Evolutionary conservation across 768 basidiomycete species (phyloP).

Genomic region (Panus rudis): DNA sequence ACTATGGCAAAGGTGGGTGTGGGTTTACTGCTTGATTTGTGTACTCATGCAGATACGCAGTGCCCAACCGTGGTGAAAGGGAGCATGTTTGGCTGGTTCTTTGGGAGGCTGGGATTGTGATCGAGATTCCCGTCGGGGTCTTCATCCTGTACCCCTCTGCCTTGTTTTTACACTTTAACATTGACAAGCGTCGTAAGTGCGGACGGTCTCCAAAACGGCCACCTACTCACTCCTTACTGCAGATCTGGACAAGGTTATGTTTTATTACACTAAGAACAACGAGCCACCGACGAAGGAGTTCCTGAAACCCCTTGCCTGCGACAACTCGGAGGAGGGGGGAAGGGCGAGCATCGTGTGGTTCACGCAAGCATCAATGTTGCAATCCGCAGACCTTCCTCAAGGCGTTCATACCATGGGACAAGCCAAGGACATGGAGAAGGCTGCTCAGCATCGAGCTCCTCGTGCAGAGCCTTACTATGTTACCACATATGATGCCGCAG

Average conservation of each 20-base stretch:
- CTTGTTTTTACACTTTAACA: conserved; percentile 28
- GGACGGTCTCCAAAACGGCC: not conserved
- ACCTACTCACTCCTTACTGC: not conserved
- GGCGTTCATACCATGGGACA: not conserved
- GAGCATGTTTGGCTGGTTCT: conserved; percentile 27
- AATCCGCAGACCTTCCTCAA: not conserved
- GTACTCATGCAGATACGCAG: conserved; percentile 12
- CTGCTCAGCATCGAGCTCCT: not conserved
- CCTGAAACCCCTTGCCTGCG: not conserved
- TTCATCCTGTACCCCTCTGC: conserved; percentile 26
- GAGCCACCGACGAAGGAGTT: not conserved
- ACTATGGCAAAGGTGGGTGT: not conserved
- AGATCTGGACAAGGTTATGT: conserved; percentile 1
- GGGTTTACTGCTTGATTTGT: conserved; percentile 3
- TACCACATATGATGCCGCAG: not conserved
- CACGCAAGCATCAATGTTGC: conserved; percentile 2
- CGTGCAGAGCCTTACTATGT: not conserved
- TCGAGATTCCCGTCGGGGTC: conserved; percentile 28
- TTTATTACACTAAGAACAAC: not conserved
- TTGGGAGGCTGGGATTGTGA: conserved; percentile 27
- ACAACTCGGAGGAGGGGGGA: not conserved
- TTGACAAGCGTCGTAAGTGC: conserved; percentile 17
- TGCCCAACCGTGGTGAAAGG: not conserved
- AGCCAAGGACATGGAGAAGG: not conserved
- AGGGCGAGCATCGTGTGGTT: conserved; percentile 4